Percentiles rank a stretch among this genome's conserved stretches.
Conservation (phyloP, 768 basidiomycete species). For the Boletus patriciae region DNA sequence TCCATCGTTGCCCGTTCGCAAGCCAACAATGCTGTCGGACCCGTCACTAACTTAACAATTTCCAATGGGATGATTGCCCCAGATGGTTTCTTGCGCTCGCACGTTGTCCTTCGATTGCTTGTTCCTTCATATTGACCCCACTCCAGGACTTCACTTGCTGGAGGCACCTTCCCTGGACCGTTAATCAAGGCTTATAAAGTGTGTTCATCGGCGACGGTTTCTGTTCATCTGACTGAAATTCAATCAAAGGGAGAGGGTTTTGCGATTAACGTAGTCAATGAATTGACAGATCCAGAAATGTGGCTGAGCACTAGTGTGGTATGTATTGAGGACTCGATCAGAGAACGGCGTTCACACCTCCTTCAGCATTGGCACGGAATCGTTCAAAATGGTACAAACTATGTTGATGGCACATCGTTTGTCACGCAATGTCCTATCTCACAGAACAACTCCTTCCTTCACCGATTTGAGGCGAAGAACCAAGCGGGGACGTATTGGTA, state of each 20-base stretch:
- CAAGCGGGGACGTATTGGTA: conserved; percentile 38
- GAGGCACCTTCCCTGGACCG: conserved; percentile 47
- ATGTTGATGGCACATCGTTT: conserved; percentile 45
- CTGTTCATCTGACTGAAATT: neutral
- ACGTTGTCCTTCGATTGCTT: conserved; percentile 12
- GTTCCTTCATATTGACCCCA: neutral
- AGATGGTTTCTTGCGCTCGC: conserved; percentile 50
- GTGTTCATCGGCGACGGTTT: neutral
- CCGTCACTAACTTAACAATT: conserved; percentile 34
- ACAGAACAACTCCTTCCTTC: conserved; percentile 24
- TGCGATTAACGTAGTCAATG: conserved; percentile 46
- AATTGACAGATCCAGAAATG: conserved; percentile 48
- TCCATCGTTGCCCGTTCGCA: conserved; percentile 18
- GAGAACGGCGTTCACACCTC: neutral
- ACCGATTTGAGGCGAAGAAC: conserved; percentile 16
- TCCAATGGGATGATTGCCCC: conserved; percentile 43
- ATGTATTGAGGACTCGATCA: neutral
- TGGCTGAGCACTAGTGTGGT: conserved; percentile 48
- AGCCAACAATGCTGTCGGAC: conserved; percentile 11
- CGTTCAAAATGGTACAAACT: conserved; percentile 44
- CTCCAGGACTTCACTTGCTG: conserved; percentile 33
- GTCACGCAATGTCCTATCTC: conserved; percentile 37
- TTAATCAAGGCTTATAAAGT: conserved; percentile 41
- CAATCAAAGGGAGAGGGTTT: conserved; percentile 39
- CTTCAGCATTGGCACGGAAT: conserved; percentile 58